These are phyloP conservation scores for Pulveroboletus sp. DNA, from an alignment of 768 basidiomycete species.

Conservation along the genomic window DNA sequence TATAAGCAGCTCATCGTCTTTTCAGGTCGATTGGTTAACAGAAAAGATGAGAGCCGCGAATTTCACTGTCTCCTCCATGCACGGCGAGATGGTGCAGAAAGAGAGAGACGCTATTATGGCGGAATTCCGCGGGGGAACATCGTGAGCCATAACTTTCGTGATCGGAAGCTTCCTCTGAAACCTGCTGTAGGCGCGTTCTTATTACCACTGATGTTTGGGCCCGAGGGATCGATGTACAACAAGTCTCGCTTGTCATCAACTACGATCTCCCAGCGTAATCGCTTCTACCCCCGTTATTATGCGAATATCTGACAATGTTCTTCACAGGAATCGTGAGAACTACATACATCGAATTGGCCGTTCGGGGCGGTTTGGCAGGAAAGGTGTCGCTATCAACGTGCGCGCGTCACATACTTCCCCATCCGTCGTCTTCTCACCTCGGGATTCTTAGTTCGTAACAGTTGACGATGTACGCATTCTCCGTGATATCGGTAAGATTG, in stretches of 20 bases:
- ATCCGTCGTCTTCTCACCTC: slow-evolving; percentile 13
- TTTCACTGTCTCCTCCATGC: slow-evolving; percentile 96
- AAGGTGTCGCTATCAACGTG: slow-evolving; percentile 99
- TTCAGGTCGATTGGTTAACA: slow-evolving; percentile 93
- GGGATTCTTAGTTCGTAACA: slow-evolving; percentile 69
- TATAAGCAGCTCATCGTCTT: slow-evolving; percentile 9
- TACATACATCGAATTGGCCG: slow-evolving; percentile 99
- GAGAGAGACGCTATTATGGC: slow-evolving; percentile 96
- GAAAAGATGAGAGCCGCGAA: slow-evolving; percentile 99
- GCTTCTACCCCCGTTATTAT: slow-evolving; percentile 5
- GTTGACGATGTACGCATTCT: slow-evolving; percentile 95
- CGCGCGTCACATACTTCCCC: slow-evolving; percentile 44
- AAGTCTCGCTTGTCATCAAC: slow-evolving; percentile 96
- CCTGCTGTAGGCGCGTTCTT: slow-evolving; percentile 69
- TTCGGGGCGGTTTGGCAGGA: slow-evolving; percentile 97
- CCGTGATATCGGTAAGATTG: slow-evolving; percentile 83
- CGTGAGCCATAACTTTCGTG: slow-evolving; percentile 46
- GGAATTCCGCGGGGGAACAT: slow-evolving; percentile 90
- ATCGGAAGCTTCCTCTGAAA: slow-evolving; percentile 7
- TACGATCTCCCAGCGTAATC: slow-evolving; percentile 90
- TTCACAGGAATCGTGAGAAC: slow-evolving; percentile 86
- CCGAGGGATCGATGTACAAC: slow-evolving; percentile 96
- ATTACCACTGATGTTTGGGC: slow-evolving; percentile 98
- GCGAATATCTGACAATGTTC: slow-evolving; percentile 10
- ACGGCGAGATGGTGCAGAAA: slow-evolving; percentile 94